Percentiles rank a stretch among this genome's conserved stretches.
Conservation (phyloP, 2,329 filamentous ascomycete species). For the Microcera coccophila region DNA sequence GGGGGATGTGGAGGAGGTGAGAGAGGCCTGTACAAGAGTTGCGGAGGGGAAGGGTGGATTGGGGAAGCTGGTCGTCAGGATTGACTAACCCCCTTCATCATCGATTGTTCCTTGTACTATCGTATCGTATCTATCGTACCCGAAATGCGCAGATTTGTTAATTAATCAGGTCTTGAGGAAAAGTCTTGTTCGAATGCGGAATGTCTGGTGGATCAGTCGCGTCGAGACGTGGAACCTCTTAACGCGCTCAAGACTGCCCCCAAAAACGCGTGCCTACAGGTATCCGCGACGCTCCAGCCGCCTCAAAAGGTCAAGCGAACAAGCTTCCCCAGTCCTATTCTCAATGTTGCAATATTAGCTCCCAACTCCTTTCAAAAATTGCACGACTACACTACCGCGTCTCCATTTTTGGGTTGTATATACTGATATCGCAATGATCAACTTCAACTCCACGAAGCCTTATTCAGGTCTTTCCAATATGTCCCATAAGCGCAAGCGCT, state of each 20-base stretch:
- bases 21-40: conserved; percentile 38
- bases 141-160: too few species aligned
- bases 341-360: too few species aligned
- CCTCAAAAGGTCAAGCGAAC: neutral
- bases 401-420: too few species aligned
- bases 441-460: neutral
- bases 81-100: too few species aligned
- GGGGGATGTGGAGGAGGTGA: conserved; percentile 41
- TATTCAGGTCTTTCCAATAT: conserved; percentile 32
- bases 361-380: too few species aligned
- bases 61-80: conserved; percentile 28
- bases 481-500: conserved; percentile 62
- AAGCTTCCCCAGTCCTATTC: neutral
- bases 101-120: too few species aligned
- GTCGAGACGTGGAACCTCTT: neutral
- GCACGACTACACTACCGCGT: too few species aligned
- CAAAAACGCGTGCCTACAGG: neutral
- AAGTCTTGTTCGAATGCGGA: too few species aligned
- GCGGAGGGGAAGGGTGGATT: conserved; percentile 22
- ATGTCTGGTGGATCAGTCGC: neutral
- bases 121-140: too few species aligned
- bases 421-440: too few species aligned
- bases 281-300: neutral
- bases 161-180: too few species aligned
- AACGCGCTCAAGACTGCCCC: neutral